Base-by-base conservation (phyloP, 768 basidiomycete genomes). In the Chiua virens region DNA sequence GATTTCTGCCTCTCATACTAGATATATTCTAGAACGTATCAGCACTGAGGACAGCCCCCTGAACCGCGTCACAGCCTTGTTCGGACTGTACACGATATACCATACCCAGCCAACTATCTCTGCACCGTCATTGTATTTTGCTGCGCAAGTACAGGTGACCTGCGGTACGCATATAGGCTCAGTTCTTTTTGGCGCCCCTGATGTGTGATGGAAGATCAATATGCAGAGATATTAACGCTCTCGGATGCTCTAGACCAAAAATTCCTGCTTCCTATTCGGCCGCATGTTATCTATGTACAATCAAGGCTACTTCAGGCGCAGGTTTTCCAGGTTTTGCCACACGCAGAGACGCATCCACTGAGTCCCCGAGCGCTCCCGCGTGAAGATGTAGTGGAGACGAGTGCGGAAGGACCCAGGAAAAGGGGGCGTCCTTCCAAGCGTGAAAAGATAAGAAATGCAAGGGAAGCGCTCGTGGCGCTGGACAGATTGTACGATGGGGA, bases 21-120 rank as follows among this genome's bases (percentile, higher is more conserved):
- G 39, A 53, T 17, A 28, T 27, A 18, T 39, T 44, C 15, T 53
- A 91, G 88, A 90, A 64, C 77, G 77, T 32, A 71, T 80, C 53
- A 67, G 65, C 5, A 72, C 72, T 40, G 72, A 72, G 1, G 78
- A 83, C 59, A 65, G 78, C 8, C 80, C 80, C 5, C 71, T 87
- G 38, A 73, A 69, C n/a, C 77, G 82, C 53, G 75, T 75, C 7
- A 78, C 78, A 20, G 85, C 83, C 1, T 62, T 91, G 21, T 89
- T 90, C 62, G 84, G 77, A 5, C 63, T 87, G 42, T 90, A 91
- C 62, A 79, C 82, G 3, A 85, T 91, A 57, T 82, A 81, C 62
- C 73, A 70, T 49, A 83, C 86, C 10, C 91, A 91, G 67, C 85
- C 88, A 14, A 72, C 74, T 10, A 67, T 71, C 10, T 75, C 80